Evolutionary conservation across 495 filamentous ascomycete species (phyloP).

Genomic region (Cercophora sp.): DNA sequence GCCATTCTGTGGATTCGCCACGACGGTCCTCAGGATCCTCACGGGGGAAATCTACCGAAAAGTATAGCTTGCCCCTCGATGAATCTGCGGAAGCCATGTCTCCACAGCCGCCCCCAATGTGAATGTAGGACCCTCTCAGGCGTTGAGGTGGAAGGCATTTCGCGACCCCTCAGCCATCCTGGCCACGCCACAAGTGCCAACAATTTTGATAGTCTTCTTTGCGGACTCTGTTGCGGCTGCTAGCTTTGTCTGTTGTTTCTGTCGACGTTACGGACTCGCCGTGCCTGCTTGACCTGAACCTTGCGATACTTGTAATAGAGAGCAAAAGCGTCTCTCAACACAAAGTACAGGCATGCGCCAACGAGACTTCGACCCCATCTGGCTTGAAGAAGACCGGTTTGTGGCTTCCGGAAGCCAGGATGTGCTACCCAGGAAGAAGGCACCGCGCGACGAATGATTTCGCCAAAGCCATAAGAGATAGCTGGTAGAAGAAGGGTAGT

Average conservation of each 20-base stretch:
- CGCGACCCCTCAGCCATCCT: too few species aligned
- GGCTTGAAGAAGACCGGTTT: constrained; percentile 62
- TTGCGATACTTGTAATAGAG: constrained; percentile 72
- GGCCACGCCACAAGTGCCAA: too few species aligned
- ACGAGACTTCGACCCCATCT: constrained; percentile 76
- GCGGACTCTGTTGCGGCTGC: too few species aligned
- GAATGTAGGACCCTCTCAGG: too few species aligned
- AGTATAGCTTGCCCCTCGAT: too few species aligned
- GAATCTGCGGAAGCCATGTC: too few species aligned
- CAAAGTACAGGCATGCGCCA: constrained; percentile 75
- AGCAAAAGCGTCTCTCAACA: constrained; percentile 69
- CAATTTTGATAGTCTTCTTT: too few species aligned
- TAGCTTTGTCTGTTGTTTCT: constrained; percentile 10
- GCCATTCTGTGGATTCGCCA: too few species aligned
- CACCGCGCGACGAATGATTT: constrained; percentile 57
- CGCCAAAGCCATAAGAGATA: constrained; percentile 56
- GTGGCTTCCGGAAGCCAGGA: constrained; percentile 16
- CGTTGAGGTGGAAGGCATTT: too few species aligned
- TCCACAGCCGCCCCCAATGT: too few species aligned
- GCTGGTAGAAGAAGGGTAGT: constrained; percentile 39
- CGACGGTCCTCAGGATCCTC: too few species aligned
- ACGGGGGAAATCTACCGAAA: too few species aligned
- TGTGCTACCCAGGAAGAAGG: constrained; percentile 60
- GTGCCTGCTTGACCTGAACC: constrained; percentile 61
- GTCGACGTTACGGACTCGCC: constrained; percentile 60